phyloP scores from a whole-genome alignment of 2,329 filamentous ascomycete species.

The Aspergillus sp. region DNA sequence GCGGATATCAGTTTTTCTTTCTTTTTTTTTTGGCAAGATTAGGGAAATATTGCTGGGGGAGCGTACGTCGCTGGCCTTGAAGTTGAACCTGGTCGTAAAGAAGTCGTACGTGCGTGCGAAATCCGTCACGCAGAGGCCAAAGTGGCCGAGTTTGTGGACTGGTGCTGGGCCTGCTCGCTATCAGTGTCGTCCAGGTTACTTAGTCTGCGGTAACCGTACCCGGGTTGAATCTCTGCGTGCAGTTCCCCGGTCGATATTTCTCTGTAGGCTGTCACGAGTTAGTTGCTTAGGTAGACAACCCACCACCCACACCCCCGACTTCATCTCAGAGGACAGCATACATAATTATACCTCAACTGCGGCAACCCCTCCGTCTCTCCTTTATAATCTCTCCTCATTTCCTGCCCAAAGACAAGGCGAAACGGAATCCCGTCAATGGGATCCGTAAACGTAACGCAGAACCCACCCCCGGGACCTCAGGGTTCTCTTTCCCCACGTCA shows the following conservation, averaged over 20 bases:
- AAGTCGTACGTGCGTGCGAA: slow-evolving; percentile 4
- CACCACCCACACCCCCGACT: too few species aligned
- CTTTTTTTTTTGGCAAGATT: not conserved
- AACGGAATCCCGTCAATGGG: slow-evolving; percentile 31
- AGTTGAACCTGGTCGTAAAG: slow-evolving; percentile 8
- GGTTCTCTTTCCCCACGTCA: slow-evolving; percentile 1
- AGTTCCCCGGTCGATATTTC: slow-evolving; percentile 10
- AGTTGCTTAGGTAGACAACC: too few species aligned
- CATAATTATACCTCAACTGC: slow-evolving; percentile 11
- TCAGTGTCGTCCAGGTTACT: too few species aligned
- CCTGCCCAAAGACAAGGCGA: slow-evolving; percentile 32
- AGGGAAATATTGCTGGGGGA: not conserved
- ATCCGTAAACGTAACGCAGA: slow-evolving; percentile 28
- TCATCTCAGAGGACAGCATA: not conserved
- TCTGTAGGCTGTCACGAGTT: slow-evolving; percentile 5
- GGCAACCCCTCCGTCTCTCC: slow-evolving; percentile 2
- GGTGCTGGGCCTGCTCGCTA: slow-evolving; percentile 11
- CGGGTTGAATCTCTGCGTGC: slow-evolving; percentile 10
- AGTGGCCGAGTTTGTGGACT: slow-evolving; percentile 17
- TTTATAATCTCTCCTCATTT: too few species aligned
- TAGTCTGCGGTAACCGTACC: not conserved
- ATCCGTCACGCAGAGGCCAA: slow-evolving; percentile 9
- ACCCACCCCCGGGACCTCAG: slow-evolving; percentile 33
- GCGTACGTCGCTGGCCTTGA: slow-evolving; percentile 6
- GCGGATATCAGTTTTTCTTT: not conserved